A percentile compares a stretch with the other conserved stretches of the same genome.
phyloP scores from a whole-genome alignment of 306 rosid species.

The Vigna unguiculata region DNA sequence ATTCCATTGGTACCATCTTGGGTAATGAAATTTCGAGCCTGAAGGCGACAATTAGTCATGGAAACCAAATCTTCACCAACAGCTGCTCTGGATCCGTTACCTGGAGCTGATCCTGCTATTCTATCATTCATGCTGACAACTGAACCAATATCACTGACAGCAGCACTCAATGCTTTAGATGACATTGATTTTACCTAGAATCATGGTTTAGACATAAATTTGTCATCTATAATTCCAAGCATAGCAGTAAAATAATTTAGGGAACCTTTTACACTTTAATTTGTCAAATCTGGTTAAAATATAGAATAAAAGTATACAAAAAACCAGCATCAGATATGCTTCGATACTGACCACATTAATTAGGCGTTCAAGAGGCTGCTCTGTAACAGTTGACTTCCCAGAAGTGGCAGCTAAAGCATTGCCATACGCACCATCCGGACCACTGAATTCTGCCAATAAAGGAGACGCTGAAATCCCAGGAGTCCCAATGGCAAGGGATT shows the following conservation, averaged over 20 bases:
- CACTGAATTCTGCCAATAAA: slow-evolving; percentile 85
- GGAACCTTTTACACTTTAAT: slow-evolving; percentile 27
- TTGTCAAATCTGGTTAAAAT: slow-evolving; percentile 24
- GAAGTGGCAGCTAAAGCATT: slow-evolving; percentile 65
- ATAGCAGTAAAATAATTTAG: slow-evolving; percentile 23
- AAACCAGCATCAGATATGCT: slow-evolving; percentile 22
- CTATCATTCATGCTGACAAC: slow-evolving; percentile 92
- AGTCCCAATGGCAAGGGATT: slow-evolving; percentile 93
- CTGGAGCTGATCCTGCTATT: slow-evolving; percentile 95
- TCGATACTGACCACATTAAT: slow-evolving; percentile 72
- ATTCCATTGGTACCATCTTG: slow-evolving; percentile 82
- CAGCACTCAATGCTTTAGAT: slow-evolving; percentile 66
- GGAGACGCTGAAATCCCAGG: slow-evolving; percentile 99
- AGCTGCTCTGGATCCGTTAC: slow-evolving; percentile 95
- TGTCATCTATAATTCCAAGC: slow-evolving; percentile 32
- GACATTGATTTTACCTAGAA: slow-evolving; percentile 90
- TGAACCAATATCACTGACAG: slow-evolving; percentile 82
- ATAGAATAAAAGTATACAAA: background rate
- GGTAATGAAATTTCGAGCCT: slow-evolving; percentile 69
- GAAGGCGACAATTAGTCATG: slow-evolving; percentile 88
- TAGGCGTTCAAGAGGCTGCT: slow-evolving; percentile 87
- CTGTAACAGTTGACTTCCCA: slow-evolving; percentile 69
- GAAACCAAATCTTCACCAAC: slow-evolving; percentile 97
- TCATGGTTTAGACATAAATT: slow-evolving; percentile 37
- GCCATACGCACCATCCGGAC: slow-evolving; percentile 65